Evolutionary conservation across 495 filamentous ascomycete species (phyloP).

Genomic region (Pseudomonodictys pantanalensis): DNA sequence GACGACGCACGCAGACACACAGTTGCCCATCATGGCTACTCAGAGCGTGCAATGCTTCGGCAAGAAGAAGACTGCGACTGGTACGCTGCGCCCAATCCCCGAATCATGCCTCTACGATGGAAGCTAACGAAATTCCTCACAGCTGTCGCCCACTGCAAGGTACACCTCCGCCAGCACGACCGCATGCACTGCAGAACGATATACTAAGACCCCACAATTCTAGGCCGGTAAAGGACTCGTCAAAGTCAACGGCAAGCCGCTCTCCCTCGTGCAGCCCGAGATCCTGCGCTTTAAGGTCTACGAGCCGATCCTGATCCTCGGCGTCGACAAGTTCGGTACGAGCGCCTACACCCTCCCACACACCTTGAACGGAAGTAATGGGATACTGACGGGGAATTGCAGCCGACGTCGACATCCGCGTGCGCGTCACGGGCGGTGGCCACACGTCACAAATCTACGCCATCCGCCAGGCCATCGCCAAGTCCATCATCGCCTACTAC

Average conservation of each 20-base stretch:
- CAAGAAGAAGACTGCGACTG: conserved; percentile 52
- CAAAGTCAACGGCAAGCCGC: conserved; percentile 96
- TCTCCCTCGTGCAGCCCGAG: conserved; percentile 90
- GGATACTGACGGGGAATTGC: neutral
- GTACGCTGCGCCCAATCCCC: conserved; percentile 15
- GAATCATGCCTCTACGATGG: neutral
- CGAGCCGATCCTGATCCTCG: conserved; percentile 95
- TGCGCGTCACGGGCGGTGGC: conserved; percentile 94
- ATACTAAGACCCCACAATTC: conserved; percentile 42
- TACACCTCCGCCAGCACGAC: conserved; percentile 44
- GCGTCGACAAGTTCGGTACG: conserved; percentile 85
- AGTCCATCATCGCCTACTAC: conserved; percentile 97
- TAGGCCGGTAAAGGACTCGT: conserved; percentile 89
- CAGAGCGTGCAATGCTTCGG: conserved; percentile 87
- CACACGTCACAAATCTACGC: conserved; percentile 98
- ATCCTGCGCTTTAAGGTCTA: conserved; percentile 99
- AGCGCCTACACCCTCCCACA: neutral
- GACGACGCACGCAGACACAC: conserved; percentile 20
- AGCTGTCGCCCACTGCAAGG: conserved; percentile 95
- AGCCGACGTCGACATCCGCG: conserved; percentile 90
- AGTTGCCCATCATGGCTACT: conserved; percentile 30
- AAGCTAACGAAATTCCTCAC: conserved; percentile 32
- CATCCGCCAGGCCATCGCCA: conserved; percentile 97
- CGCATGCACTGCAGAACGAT: neutral
- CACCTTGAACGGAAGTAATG: neutral